Conservation (phyloP, 352 stramenopile genomes). For the Phytophthora pisi region DNA sequence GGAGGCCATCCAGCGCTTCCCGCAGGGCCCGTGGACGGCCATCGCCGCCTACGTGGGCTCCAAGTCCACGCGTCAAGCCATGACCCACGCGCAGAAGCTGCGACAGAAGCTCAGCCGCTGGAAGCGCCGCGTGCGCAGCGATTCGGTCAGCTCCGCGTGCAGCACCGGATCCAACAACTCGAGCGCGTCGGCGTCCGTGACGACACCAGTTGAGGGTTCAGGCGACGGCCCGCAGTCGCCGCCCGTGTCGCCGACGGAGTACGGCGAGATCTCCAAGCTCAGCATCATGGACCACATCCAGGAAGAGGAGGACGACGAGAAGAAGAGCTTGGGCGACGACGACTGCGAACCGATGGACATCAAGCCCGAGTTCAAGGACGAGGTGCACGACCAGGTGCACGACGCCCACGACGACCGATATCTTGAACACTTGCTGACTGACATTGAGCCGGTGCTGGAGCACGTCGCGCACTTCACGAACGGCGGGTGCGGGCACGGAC, state of each 20-base stretch:
- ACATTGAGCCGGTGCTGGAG: slow-evolving; percentile 60
- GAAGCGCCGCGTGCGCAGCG: slow-evolving; percentile 52
- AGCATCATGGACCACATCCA: slow-evolving; percentile 36
- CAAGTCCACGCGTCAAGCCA: slow-evolving; percentile 68
- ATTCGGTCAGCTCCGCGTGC: slow-evolving; percentile 24
- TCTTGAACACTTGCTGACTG: slow-evolving; percentile 50
- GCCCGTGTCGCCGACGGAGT: slow-evolving; percentile 36
- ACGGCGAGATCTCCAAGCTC: slow-evolving; percentile 31
- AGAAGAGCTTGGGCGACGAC: slow-evolving; percentile 20
- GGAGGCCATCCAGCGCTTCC: slow-evolving; percentile 64
- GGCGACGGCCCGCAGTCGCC: slow-evolving; percentile 24
- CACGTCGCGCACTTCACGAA: slow-evolving; percentile 58
- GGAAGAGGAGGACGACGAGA: slow-evolving; percentile 30
- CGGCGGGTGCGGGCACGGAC: background rate
- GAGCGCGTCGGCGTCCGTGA: slow-evolving; percentile 28
- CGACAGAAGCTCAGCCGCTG: slow-evolving; percentile 68
- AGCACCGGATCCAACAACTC: slow-evolving; percentile 20
- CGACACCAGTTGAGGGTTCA: slow-evolving; percentile 3
- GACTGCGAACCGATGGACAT: slow-evolving; percentile 31
- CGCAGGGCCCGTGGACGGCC: slow-evolving; percentile 63
- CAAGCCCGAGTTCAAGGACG: slow-evolving; percentile 21
- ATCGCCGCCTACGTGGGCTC: slow-evolving; percentile 67
- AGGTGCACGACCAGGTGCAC: slow-evolving; percentile 18
- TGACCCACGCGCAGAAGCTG: slow-evolving; percentile 75
- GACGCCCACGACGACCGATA: slow-evolving; percentile 43